Conservation (phyloP, 148 eudicot genomes). For the Heliamphora exappendiculata region DNA sequence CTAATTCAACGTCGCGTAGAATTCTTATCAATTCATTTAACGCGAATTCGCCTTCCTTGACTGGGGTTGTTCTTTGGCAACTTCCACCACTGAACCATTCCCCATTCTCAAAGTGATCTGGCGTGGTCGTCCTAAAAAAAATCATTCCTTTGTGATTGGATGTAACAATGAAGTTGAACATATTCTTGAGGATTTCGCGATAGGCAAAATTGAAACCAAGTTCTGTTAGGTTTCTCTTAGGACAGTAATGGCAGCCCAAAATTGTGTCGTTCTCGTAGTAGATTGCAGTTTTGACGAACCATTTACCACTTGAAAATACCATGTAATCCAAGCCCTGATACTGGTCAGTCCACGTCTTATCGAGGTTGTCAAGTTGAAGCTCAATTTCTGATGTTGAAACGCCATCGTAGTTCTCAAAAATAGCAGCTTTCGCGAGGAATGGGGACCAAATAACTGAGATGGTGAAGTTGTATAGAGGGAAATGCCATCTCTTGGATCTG, state of each 20-base stretch:
- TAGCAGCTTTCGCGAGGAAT: constrained; percentile 43
- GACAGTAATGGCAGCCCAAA: constrained; percentile 53
- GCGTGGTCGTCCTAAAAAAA: constrained; percentile 53
- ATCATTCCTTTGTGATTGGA: constrained; percentile 45
- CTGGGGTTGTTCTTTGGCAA: constrained; percentile 51
- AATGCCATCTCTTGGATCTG: constrained; percentile 44
- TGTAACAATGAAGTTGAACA: constrained; percentile 37
- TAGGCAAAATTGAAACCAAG: constrained; percentile 44
- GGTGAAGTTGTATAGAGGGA: constrained; percentile 43
- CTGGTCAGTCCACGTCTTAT: constrained; percentile 32
- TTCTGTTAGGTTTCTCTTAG: constrained; percentile 26
- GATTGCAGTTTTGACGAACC: constrained; percentile 49
- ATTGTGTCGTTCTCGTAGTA: constrained; percentile 36
- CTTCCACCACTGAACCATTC: constrained; percentile 63
- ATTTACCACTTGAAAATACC: constrained; percentile 56
- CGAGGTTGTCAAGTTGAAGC: constrained; percentile 52
- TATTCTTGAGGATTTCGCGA: constrained; percentile 32
- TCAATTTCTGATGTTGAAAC: constrained; percentile 36
- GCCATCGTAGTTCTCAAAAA: constrained; percentile 51
- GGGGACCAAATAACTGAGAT: constrained; percentile 53
- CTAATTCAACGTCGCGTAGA: constrained; percentile 54
- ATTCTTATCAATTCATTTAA: constrained; percentile 31
- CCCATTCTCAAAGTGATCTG: constrained; percentile 85
- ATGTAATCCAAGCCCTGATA: constrained; percentile 43
- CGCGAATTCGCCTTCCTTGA: constrained; percentile 47